A percentile compares a stretch with the other conserved stretches of the same genome.
Evolutionary conservation across 768 basidiomycete species (phyloP).

Genomic region (Termitomyces sp.): DNA sequence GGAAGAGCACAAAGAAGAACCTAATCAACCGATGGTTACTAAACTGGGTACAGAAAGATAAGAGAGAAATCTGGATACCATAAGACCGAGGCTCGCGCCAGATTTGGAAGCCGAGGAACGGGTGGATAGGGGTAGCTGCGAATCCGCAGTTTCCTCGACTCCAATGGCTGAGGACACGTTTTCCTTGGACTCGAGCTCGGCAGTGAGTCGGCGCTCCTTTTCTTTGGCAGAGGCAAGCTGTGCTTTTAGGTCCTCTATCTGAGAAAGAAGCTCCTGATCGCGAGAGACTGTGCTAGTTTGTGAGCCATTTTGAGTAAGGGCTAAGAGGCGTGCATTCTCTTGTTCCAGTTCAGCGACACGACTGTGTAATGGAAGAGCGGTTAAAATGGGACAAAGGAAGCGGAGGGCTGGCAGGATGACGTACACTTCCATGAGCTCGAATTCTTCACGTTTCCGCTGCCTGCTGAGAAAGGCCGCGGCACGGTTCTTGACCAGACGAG

Average conservation of each 20-base stretch:
- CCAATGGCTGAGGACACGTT: constrained; percentile 40
- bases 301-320: constrained; percentile 47
- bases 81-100: constrained; percentile 65
- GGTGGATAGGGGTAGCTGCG: constrained; percentile 43
- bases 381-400: constrained; percentile 6
- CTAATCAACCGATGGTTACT: constrained; percentile 35
- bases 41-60: constrained; percentile 12
- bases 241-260: constrained; percentile 64
- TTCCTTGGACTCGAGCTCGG: constrained; percentile 43
- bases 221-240: constrained; percentile 63
- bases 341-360: constrained; percentile 82
- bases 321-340: constrained; percentile 73
- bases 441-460: constrained; percentile 90
- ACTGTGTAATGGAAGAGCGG: constrained; percentile 38
- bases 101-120: constrained; percentile 44
- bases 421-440: constrained; percentile 87
- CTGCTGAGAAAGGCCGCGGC: constrained; percentile 90
- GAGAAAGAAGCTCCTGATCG: constrained; percentile 45
- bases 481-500: constrained; percentile 87
- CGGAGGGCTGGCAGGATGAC: constrained; percentile 29
- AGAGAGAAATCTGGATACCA: constrained; percentile 47
- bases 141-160: constrained; percentile 61
- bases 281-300: constrained; percentile 14
- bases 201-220: constrained; percentile 64
- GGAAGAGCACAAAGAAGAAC: constrained; percentile 78